These are phyloP conservation scores for Dryas octopetala DNA, from an alignment of 306 rosid genomes.

Conservation along the genomic window DNA sequence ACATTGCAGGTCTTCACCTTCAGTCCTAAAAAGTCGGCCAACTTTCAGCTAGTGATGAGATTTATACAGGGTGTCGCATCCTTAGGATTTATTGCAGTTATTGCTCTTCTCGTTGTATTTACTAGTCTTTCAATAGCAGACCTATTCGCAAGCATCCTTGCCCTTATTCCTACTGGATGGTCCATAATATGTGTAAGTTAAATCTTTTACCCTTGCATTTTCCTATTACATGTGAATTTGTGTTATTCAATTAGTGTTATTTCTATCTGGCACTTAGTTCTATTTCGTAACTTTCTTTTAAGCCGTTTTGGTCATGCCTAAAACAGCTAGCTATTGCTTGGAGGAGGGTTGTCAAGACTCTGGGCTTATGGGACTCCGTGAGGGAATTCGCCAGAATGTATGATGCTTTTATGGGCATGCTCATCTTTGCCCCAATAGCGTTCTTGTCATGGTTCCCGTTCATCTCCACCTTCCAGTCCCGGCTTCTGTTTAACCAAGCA, in stretches of 20 bases:
- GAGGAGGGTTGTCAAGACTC: conserved; percentile 56
- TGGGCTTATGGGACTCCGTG: conserved; percentile 91
- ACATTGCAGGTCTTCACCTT: conserved; percentile 72
- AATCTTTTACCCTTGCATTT: background rate
- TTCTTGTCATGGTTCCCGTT: conserved; percentile 93
- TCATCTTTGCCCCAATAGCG: conserved; percentile 73
- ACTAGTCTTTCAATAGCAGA: conserved; percentile 66
- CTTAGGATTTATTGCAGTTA: conserved; percentile 63
- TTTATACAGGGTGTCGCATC: conserved; percentile 76
- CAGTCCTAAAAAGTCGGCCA: conserved; percentile 68
- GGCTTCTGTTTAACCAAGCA: conserved; percentile 96
- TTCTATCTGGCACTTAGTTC: too few relatives aligned
- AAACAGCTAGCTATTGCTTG: conserved; percentile 84
- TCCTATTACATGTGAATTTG: background rate
- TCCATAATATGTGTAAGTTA: conserved; percentile 78
- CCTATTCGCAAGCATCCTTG: conserved; percentile 82
- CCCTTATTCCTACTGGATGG: conserved; percentile 92
- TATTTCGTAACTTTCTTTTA: background rate
- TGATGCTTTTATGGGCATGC: conserved; percentile 97
- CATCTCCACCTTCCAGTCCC: conserved; percentile 93
- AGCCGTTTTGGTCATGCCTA: conserved; percentile 11
- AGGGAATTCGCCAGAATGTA: conserved; percentile 93
- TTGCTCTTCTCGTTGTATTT: conserved; percentile 61
- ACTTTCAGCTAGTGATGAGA: conserved; percentile 74
- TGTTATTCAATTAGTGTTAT: background rate